These are phyloP conservation scores for Ogataea pini DNA, from an alignment of 805 yeast species.

Conservation along the genomic window DNA sequence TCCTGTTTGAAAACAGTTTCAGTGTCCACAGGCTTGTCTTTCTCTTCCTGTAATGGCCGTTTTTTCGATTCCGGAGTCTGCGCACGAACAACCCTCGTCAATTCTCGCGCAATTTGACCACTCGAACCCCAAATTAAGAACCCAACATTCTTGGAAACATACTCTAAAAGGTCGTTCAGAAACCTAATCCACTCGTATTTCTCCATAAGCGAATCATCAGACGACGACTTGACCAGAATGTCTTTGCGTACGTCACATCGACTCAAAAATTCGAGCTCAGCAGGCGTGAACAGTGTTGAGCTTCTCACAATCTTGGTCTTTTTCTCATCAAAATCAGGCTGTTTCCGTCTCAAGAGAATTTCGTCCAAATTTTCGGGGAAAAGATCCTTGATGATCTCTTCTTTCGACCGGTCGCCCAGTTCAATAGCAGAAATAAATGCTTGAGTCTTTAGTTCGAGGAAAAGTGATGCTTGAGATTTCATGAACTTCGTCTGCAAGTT, in stretches of 20 bases:
- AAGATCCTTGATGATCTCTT: constrained; percentile 70
- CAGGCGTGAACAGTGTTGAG: constrained; percentile 55
- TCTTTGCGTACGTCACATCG: constrained; percentile 74
- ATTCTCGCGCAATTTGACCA: constrained; percentile 33
- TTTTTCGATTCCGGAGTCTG: constrained; percentile 9
- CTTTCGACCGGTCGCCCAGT: constrained; percentile 57
- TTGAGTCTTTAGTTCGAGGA: constrained; percentile 88
- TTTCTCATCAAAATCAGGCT: constrained; percentile 28
- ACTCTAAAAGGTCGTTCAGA: constrained; percentile 75
- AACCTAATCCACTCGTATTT: constrained; percentile 87
- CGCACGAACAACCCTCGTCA: constrained; percentile 17
- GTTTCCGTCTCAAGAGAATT: constrained; percentile 43
- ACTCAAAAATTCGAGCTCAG: constrained; percentile 75
- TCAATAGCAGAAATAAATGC: constrained; percentile 89
- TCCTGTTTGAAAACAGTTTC: constrained; percentile 9
- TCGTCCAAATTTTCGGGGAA: constrained; percentile 68
- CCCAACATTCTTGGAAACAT: constrained; percentile 73
- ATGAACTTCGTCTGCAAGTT: constrained; percentile 45
- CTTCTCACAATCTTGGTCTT: constrained; percentile 30
- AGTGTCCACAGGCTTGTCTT: background rate
- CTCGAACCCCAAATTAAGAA: constrained; percentile 66
- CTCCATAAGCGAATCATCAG: constrained; percentile 56
- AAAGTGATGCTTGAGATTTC: constrained; percentile 78
- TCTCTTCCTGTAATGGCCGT: constrained; percentile 9
- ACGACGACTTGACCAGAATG: constrained; percentile 48